Evolutionary conservation across 192 early-diverging fungal species (phyloP), one percentile per base, ranked within the genome.

Genomic region (Mortierella alpina): DNA sequence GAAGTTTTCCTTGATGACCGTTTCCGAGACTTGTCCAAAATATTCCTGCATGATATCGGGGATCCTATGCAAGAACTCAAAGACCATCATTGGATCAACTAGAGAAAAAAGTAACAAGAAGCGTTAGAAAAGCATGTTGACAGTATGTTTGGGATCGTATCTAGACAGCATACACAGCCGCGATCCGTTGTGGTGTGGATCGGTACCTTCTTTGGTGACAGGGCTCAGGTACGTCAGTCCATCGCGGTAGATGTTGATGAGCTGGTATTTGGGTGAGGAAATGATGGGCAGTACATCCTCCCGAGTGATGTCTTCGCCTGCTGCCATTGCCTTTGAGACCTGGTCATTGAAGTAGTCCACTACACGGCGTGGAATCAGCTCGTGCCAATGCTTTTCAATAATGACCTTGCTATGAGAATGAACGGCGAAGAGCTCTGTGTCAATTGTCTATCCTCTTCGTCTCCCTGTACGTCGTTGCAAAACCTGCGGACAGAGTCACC

Each of bases 1-100:
- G 91, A 97, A 97, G 84, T 97, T 94, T 63, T 99, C 96, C 83
- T 94, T 95, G 20, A 99, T 89, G 31, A 90, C 90, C 18, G 86
- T 72, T 72, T 98, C 96, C 11, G 93, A 92, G 18, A 99, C 77
- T 44, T 89, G 84, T 17, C 93, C 92, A 63, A 97, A 91, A 73
- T 99, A 99, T 66, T 96, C 95, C 1, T 86, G 69, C 14, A 97
- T 70, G 64, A 96, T 88, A 63, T 95, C 92, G 18, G 90, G 86
- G 40, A 96, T 89, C 45, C 93, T 86, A 58, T 96, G 93, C 23
- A 96, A 84, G 70, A 98, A 93, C 75, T 95, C 93, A 60, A 98
- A 86, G 4, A 98, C 92, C 66, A 91, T 85, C 65, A 96, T 84
- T 20, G 95, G 93, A 69, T 95, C 87, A 2, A 94, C 94, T 94